Percentiles rank a stretch among this genome's conserved stretches.
phyloP scores from a whole-genome alignment of 2,329 filamentous ascomycete genomes.

The Aureobasidium leucospermi region DNA sequence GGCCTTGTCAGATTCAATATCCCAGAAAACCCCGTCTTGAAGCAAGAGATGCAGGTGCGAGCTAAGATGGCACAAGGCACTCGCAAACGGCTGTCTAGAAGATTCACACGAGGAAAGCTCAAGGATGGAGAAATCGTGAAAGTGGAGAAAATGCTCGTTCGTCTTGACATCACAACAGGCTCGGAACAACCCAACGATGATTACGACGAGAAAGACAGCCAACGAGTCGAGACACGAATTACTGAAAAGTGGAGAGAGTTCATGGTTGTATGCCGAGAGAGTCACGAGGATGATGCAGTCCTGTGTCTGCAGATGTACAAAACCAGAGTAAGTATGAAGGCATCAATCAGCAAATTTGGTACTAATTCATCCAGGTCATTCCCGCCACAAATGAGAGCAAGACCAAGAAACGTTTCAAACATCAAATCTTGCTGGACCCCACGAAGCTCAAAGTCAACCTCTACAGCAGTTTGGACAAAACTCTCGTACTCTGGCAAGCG shows the following conservation, averaged over 20 bases:
- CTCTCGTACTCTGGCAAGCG: conserved; percentile 55
- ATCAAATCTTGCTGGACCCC: conserved; percentile 50
- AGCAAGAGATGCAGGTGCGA: conserved; percentile 31
- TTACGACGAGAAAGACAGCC: conserved; percentile 57
- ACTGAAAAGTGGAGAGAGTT: conserved; percentile 62
- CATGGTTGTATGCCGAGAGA: conserved; percentile 53
- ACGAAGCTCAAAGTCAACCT: conserved; percentile 52
- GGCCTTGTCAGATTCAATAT: conserved; percentile 35
- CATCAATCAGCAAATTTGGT: conserved; percentile 8
- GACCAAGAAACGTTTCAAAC: conserved; percentile 47
- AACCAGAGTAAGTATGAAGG: conserved; percentile 28
- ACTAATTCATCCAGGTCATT: conserved; percentile 38
- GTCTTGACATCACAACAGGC: conserved; percentile 43
- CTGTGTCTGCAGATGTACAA: conserved; percentile 55
- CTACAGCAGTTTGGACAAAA: conserved; percentile 61
- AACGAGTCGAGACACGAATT: conserved; percentile 50
- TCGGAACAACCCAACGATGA: conserved; percentile 49
- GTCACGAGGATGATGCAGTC: conserved; percentile 46
- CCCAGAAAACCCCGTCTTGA: conserved; percentile 31
- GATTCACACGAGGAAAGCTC: conserved; percentile 33
- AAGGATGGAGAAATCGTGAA: conserved; percentile 57
- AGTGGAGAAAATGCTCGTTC: conserved; percentile 61
- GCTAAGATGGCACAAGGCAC: conserved; percentile 34
- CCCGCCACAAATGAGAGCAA: conserved; percentile 47
- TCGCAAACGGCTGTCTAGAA: conserved; percentile 26